Conservation (phyloP, 2,329 filamentous ascomycete genomes). For the Sporothrix variecibatus region DNA sequence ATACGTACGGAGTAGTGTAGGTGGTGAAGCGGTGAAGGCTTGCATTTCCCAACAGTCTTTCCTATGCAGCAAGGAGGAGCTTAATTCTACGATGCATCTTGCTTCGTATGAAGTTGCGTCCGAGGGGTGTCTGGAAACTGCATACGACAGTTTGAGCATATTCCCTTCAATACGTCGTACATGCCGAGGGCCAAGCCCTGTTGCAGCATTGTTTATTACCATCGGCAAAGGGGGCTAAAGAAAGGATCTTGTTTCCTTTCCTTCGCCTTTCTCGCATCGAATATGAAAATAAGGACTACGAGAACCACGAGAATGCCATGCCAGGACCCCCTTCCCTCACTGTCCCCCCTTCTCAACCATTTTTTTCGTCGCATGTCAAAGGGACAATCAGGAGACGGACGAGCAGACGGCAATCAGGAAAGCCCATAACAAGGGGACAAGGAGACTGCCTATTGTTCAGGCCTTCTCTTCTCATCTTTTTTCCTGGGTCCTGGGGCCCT, state of each 20-base stretch:
- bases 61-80: neutral
- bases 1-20: neutral
- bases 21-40: slow-evolving; percentile 5
- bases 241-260: neutral
- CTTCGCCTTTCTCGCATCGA: neutral
- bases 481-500: neutral
- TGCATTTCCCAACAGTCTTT: neutral
- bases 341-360: neutral
- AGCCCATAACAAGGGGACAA: slow-evolving; percentile 5
- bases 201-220: slow-evolving; percentile 2
- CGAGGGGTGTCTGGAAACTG: neutral
- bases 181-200: neutral
- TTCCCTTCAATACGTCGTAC: neutral
- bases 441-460: neutral
- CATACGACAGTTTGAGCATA: neutral
- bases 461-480: neutral
- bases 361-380: neutral
- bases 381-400: slow-evolving; percentile 11
- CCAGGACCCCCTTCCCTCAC: neutral
- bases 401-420: slow-evolving; percentile 22
- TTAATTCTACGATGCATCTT: neutral
- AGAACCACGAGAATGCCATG: slow-evolving; percentile 10
- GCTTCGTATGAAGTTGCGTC: neutral
- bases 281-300: slow-evolving; percentile 1
- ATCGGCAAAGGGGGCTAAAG: neutral